A percentile compares a stretch with the other conserved stretches of the same genome.
These are phyloP conservation scores for Botrytis deweyae DNA, from an alignment of 2,329 filamentous ascomycete genomes.

Conservation along the genomic window DNA sequence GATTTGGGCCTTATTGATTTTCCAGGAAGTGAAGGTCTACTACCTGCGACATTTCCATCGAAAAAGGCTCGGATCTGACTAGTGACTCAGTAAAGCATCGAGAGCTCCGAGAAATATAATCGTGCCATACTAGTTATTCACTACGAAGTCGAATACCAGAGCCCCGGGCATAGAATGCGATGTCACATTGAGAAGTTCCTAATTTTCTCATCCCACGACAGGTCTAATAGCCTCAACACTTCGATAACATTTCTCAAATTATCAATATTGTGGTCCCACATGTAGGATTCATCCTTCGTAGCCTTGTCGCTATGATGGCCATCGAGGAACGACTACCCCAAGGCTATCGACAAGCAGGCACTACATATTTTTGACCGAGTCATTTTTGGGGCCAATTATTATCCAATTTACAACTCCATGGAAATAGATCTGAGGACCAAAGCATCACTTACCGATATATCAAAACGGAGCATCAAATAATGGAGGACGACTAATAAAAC, in stretches of 20 bases:
- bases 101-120: background rate
- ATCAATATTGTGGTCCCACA: background rate
- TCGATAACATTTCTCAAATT: background rate
- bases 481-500: background rate
- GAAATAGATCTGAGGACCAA: background rate
- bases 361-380: too few relatives aligned
- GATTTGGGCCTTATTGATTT: background rate
- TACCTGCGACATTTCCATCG: background rate
- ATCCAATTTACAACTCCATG: background rate
- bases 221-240: background rate
- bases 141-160: background rate
- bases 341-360: too few relatives aligned
- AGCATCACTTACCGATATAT: background rate
- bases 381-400: background rate
- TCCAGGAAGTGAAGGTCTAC: background rate
- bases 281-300: background rate
- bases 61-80: background rate
- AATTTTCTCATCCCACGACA: background rate
- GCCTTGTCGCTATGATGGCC: too few relatives aligned
- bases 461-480: background rate
- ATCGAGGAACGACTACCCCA: too few relatives aligned
- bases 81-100: background rate
- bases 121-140: background rate
- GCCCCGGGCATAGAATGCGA: fast-evolving
- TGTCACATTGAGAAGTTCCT: background rate